Evolutionary conservation across 306 rosid species (phyloP).

Genomic region (Myrica gale): DNA sequence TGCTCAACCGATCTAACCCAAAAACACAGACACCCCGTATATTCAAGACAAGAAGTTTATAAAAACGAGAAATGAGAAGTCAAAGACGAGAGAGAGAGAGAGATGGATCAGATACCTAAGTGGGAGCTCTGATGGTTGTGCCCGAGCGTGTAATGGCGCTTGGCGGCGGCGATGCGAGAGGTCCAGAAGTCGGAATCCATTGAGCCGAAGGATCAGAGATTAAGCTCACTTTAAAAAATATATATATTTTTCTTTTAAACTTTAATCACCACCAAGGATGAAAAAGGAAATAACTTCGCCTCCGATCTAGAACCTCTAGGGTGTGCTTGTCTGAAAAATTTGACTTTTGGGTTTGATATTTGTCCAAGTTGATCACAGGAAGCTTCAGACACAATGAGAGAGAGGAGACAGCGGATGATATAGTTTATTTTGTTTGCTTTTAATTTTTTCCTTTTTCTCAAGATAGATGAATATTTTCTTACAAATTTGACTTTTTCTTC

Average conservation of each 20-base stretch:
- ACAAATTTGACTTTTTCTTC: conserved; percentile 25
- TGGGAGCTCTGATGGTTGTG: conserved; percentile 71
- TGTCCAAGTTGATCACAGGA: conserved; percentile 21
- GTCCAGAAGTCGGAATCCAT: conserved; percentile 98
- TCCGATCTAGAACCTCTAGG: background rate
- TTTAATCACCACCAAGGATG: background rate
- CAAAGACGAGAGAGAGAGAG: background rate
- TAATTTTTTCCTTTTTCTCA: background rate
- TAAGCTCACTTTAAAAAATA: background rate
- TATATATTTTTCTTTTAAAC: background rate
- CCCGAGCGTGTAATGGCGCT: conserved; percentile 77
- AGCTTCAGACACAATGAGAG: conserved; percentile 11
- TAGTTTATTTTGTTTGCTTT: too few species aligned
- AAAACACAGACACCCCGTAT: background rate
- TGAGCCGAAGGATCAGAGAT: conserved; percentile 35
- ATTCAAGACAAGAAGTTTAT: background rate
- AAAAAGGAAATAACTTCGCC: background rate
- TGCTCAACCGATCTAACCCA: conserved; percentile 72
- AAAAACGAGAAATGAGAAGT: background rate
- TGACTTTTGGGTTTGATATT: background rate
- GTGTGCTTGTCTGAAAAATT: background rate
- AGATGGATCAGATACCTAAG: conserved; percentile 44
- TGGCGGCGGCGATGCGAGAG: conserved; percentile 91
- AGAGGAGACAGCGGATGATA: background rate
- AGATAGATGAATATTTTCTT: background rate